Evolutionary conservation across 2,329 filamentous ascomycete genomes (phyloP), one percentile per base, ranked within the genome.

Genomic region (Aspergillus carbonarius): DNA sequence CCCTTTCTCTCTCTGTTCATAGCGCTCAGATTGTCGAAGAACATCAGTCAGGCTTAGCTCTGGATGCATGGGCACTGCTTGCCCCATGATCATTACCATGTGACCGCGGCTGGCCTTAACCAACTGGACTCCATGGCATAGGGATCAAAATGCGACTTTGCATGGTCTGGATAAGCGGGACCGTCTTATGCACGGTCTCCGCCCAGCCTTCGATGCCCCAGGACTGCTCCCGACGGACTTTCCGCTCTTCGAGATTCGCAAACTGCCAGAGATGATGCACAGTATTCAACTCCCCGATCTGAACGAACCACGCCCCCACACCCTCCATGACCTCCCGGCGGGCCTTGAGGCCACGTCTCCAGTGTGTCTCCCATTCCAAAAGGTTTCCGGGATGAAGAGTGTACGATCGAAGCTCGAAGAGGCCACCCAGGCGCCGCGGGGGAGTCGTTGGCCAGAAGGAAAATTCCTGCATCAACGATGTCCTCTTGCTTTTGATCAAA

Each of bases 221-320:
- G 75, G 93, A 97, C 83, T 96, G 87, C 82, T 99, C 95, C 65
- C 95, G 86, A 65, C 92, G 86, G 35, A 90, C 80, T 76, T 96
- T 95, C 65, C 95, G 87, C 80, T 98, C 95, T 77, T 98, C 93
- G 60, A 99, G 79, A 76, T 99, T 91, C 67, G 93, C 93, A 81
- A 98, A 99, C 74, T 99, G 95, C 95, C 95, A 99, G 20, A 99
- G 83, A 74, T 98, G 93, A 76, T 99, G 93, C 34, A 99, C 95
- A 0, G 92, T 97, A 80, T 99, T 99, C 63, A 99, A 83, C 55
- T 97, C 93, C 61, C 95, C 95, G 70, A 99, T 93, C 79, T 99
- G 95, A 40, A 97, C 93, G 70, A 99, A 99, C 95, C 95, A 99
- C 6, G 95, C 95, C 32, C 93, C 93, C 0, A 96, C 93, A 13